Base-by-base conservation (phyloP, 495 filamentous ascomycete species). In the Aspergillus cavernicola region DNA sequence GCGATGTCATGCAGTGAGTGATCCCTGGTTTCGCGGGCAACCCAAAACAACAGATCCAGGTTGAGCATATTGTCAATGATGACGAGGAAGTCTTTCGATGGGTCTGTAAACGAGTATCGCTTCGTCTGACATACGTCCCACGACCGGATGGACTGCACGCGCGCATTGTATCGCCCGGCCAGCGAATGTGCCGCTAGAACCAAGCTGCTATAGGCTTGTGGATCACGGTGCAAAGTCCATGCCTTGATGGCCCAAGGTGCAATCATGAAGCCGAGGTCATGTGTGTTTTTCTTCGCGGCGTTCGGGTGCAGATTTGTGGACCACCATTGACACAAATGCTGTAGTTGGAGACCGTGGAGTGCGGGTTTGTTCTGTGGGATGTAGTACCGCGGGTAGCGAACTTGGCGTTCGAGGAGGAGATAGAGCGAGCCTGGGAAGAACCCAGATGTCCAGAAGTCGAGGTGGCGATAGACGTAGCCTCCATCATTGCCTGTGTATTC, bases 31-130 rank as follows among this genome's bases (percentile, higher is more conserved):
- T 73, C 58, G n/a, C 58, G 38, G 0, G 70, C 66, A 4, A 66
- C 72, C 59, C 69, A 78, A 53, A 70, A 78, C 4, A 78, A 52
- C n/a, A 78, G 50, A 37, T 73, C 73, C 8, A 77, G 54, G 48
- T 78, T 75, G 43, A 71, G 59, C 74, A 76, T 75, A 54, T 71
- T 77, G 56, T 77, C 75, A 22, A 78, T 73, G 52, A 78, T 78
- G 16, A 78, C 66, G 2, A 66, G 56, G 13, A 66, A 66, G 32
- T 66, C 58, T 13, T 50, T 29, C 0, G 47, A 36, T 2, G 56
- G 45, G 23, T 64, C 64, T 2, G 64, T 56, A 47, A 73, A 73
- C 6, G 68, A 57, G 31, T 67, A 66, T 1, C 65, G 58, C 20
- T 68, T 66, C 19, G 65, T 62, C n/a, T 64, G 40, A 12, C 60